Conservation (phyloP, 2,329 filamentous ascomycete genomes). For the Colletotrichum falcatum region DNA sequence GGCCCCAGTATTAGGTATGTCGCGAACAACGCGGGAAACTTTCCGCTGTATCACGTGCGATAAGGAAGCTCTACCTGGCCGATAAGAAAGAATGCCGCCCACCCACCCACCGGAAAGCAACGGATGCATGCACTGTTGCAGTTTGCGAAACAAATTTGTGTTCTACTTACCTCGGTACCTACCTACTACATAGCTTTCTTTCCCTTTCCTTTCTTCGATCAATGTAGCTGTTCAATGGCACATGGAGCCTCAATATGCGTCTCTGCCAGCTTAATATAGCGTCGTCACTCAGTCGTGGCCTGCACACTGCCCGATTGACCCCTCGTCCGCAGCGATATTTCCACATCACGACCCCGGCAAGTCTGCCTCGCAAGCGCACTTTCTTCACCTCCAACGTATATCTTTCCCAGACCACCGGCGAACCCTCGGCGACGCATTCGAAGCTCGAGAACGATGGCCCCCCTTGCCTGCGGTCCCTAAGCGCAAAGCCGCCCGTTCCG, state of each 20-base stretch:
- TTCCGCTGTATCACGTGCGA: slow-evolving; percentile 27
- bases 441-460: slow-evolving; percentile 20
- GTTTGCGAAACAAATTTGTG: background rate
- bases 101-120: background rate
- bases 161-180: too few relatives aligned
- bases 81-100: slow-evolving; percentile 5
- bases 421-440: slow-evolving; percentile 42
- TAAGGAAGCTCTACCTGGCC: background rate
- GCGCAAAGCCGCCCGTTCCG: slow-evolving; percentile 59
- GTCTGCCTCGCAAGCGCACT: slow-evolving; percentile 65
- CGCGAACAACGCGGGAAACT: slow-evolving; percentile 16
- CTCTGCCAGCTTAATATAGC: slow-evolving; percentile 32
- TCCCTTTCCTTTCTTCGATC: background rate
- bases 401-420: slow-evolving; percentile 57
- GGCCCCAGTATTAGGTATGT: too few relatives aligned
- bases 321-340: slow-evolving; percentile 52
- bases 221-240: slow-evolving; percentile 25
- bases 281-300: slow-evolving; percentile 31
- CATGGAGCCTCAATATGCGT: slow-evolving; percentile 31
- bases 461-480: slow-evolving; percentile 47
- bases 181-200: background rate
- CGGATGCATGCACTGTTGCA: slow-evolving; percentile 1
- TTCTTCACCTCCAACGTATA: slow-evolving; percentile 76
- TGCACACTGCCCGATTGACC: slow-evolving; percentile 24
- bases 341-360: slow-evolving; percentile 58